phyloP scores from a whole-genome alignment of 495 filamentous ascomycete genomes.

The Xylona heveae region DNA sequence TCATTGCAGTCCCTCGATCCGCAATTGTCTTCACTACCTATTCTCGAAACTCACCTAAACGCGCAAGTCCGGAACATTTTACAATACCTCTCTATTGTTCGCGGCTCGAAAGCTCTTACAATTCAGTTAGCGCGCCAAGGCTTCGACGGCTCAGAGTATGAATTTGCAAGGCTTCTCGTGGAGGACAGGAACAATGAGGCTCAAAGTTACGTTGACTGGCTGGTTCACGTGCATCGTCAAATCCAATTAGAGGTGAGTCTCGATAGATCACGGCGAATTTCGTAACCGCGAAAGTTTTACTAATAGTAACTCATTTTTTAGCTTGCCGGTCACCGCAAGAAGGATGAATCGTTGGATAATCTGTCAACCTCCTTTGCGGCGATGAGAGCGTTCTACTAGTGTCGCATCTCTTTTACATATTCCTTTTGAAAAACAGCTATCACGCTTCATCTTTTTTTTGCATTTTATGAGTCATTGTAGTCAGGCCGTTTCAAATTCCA shows the following conservation, averaged over 20 bases:
- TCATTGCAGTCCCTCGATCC: conserved; percentile 59
- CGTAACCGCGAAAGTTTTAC: conserved; percentile 1
- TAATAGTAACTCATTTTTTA: not conserved
- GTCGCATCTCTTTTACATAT: too few species aligned
- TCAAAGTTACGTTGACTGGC: conserved; percentile 94
- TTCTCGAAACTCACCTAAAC: conserved; percentile 84
- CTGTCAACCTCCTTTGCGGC: too few species aligned
- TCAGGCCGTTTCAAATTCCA: too few species aligned
- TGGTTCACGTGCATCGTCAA: conserved; percentile 83
- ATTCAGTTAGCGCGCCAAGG: conserved; percentile 87
- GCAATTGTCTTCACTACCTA: conserved; percentile 42
- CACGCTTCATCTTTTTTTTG: too few species aligned
- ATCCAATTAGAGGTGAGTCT: conserved; percentile 65
- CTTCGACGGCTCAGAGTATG: conserved; percentile 85
- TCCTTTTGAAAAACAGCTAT: too few species aligned
- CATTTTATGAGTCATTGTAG: too few species aligned
- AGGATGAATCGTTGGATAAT: conserved; percentile 4
- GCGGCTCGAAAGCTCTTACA: conserved; percentile 72
- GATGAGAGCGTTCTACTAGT: too few species aligned
- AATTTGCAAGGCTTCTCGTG: conserved; percentile 76
- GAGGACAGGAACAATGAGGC: conserved; percentile 97
- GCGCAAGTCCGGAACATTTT: conserved; percentile 86
- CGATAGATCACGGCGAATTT: not conserved
- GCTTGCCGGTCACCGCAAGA: conserved; percentile 7
- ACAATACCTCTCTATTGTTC: conserved; percentile 58